Evolutionary conservation across 148 eudicot genomes (phyloP).

Genomic region (Spergularia marina): DNA sequence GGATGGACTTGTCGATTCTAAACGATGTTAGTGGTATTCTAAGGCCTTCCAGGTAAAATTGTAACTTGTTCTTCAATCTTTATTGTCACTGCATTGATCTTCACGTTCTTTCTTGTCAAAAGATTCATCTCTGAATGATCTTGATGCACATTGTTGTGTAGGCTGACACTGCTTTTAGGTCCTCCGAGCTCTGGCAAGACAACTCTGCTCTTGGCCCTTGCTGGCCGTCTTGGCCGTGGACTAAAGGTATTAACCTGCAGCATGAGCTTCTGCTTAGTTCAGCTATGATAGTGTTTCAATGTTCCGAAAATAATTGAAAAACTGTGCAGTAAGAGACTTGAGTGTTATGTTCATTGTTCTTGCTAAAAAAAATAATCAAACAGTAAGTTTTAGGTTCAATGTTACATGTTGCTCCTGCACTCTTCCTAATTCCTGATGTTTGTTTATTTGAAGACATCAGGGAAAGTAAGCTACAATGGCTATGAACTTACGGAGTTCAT

Average conservation of each 20-base stretch:
- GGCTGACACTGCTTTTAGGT: constrained; percentile 88
- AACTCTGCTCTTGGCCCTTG: constrained; percentile 84
- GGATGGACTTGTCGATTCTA: constrained; percentile 53
- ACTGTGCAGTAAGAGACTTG: too few species aligned
- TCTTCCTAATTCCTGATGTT: constrained; percentile 19
- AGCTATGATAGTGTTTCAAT: too few species aligned
- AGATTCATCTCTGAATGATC: not conserved
- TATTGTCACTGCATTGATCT: not conserved
- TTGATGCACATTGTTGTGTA: constrained; percentile 20
- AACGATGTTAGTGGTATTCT: constrained; percentile 74
- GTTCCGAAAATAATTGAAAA: too few species aligned
- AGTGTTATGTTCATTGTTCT: too few species aligned
- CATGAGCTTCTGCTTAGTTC: not conserved
- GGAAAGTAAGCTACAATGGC: constrained; percentile 74
- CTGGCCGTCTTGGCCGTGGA: constrained; percentile 69
- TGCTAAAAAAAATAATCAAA: too few species aligned
- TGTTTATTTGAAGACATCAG: constrained; percentile 60
- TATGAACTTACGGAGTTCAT: constrained; percentile 66
- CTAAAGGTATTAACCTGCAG: constrained; percentile 48
- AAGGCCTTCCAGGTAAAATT: constrained; percentile 71
- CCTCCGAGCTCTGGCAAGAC: constrained; percentile 99
- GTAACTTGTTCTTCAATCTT: not conserved
- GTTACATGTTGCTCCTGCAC: not conserved
- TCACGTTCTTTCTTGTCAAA: not conserved
- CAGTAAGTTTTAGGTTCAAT: too few species aligned